phyloP scores from a whole-genome alignment of 1,139 yeast species.

The Candida anutae region DNA sequence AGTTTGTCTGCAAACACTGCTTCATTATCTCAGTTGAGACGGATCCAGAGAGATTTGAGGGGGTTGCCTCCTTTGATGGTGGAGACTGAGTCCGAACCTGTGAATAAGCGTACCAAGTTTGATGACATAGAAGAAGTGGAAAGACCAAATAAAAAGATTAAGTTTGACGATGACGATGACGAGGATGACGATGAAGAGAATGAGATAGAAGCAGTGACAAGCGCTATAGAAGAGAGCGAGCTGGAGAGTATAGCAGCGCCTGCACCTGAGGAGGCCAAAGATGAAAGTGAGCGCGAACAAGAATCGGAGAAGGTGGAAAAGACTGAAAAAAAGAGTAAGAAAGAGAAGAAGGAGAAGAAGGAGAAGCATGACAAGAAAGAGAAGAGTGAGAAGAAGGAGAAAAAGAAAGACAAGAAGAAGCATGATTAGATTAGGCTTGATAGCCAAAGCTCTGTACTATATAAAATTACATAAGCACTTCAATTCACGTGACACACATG shows the following conservation, averaged over 20 bases:
- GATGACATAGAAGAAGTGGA: constrained; percentile 11
- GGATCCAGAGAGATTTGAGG: constrained; percentile 64
- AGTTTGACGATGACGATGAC: constrained; percentile 16
- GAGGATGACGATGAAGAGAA: constrained; percentile 4
- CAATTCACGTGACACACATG: too few species aligned
- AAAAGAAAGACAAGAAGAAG: background rate
- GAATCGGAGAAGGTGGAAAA: constrained; percentile 14
- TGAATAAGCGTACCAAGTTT: constrained; percentile 20
- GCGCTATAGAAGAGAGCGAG: constrained; percentile 14
- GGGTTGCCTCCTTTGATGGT: constrained; percentile 59
- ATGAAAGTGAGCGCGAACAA: constrained; percentile 11
- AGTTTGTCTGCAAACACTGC: constrained; percentile 21
- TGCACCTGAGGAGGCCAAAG: constrained; percentile 10
- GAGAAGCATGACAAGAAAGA: constrained; percentile 12
- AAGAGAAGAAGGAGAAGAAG: constrained; percentile 16
- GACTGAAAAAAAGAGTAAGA: constrained; percentile 26
- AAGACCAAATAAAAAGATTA: constrained; percentile 18
- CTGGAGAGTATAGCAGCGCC: constrained; percentile 9
- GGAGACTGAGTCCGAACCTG: constrained; percentile 11
- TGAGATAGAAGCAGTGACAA: constrained; percentile 6
- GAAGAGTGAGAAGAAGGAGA: constrained; percentile 4
- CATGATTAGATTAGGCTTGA: background rate
- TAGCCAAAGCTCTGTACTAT: too few species aligned
- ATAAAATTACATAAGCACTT: too few species aligned
- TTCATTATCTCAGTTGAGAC: constrained; percentile 49